Evolutionary conservation across 164 flowering plant genomes (phyloP), one percentile per base, ranked within the genome.

Genomic region (Dillenia suffruticosa): DNA sequence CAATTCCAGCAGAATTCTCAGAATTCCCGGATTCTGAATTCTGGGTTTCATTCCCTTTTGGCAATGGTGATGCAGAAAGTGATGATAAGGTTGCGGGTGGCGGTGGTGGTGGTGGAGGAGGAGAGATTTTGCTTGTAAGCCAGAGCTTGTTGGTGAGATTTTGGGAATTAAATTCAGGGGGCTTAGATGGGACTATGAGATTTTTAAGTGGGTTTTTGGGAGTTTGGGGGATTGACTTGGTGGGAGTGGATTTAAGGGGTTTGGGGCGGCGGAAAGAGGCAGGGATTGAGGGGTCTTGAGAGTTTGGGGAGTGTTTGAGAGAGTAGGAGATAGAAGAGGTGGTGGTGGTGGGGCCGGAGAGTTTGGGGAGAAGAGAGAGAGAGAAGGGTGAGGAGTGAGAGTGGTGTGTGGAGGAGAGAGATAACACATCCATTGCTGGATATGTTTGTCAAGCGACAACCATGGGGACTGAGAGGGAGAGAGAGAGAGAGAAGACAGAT

Each of bases 81-180:
- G 69, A 57, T 0, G 66, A 53, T 9, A 47, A 26, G 40, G 40
- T 26, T 2, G 15, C 24, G 4, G 54, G 70, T 1, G 76, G 74
- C 0, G 79, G 79, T 1, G 84, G 80, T 3, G 73, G 77, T 0
- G 81, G 72, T 1, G 81, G 82, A 44, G 88, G 85, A 4, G 84
- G 90, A 10, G 77, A 74, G 68, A 89, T 78, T 58, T 74, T 83
- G 74, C 83, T 81, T 64, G 92, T 74, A 49, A 86, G 84, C 77
- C 87, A 77, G 55, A 85, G 86, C 62, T 83, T 89, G 67, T 53
- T 40, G 62, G 84, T 55, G 61, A 84, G 77, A 44, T 68, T 63
- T 14, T 55, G 59, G 15, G 63, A 24, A 44, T 56, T 54, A 16
- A 9, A 58, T 16, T 62, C 50, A 44, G 63, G 44, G 61, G 58